These are phyloP conservation scores for Tolypocladium nubicola DNA, from an alignment of 2,329 filamentous ascomycete genomes.

Conservation along the genomic window DNA sequence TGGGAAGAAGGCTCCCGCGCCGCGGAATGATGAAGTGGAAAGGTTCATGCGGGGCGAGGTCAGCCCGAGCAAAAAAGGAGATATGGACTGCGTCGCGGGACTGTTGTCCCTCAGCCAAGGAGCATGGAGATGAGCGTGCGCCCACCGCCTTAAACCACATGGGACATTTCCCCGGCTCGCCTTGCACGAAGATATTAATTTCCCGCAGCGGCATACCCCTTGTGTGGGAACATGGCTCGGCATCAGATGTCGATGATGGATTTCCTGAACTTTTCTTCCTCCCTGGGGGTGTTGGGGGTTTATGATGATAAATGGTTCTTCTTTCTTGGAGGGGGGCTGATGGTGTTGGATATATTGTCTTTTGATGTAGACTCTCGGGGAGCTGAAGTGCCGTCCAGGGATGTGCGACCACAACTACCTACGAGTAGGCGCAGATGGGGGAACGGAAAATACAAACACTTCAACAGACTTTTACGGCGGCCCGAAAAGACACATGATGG, in stretches of 20 bases:
- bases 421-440: background rate
- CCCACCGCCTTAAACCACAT: no score
- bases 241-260: background rate
- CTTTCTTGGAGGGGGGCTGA: background rate
- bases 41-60: constrained; percentile 60
- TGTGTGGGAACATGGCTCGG: background rate
- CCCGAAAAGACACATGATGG: no score
- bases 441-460: background rate
- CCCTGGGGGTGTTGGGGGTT: background rate
- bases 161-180: background rate
- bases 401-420: background rate
- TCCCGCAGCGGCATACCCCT: background rate
- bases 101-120: constrained; percentile 81
- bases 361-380: background rate
- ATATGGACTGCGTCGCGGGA: constrained; percentile 85
- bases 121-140: constrained; percentile 58
- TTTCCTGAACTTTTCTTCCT: background rate
- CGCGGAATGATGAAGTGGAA: constrained; percentile 50
- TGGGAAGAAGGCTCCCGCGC: constrained; percentile 6
- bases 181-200: background rate
- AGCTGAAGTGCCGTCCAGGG: background rate
- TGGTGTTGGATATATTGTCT: background rate
- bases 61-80: constrained; percentile 62
- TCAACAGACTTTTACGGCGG: no score
- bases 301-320: background rate